Evolutionary conservation across 768 basidiomycete genomes (phyloP), one percentile per base, ranked within the genome.

Genomic region (Lactarius pseudohatsudake): DNA sequence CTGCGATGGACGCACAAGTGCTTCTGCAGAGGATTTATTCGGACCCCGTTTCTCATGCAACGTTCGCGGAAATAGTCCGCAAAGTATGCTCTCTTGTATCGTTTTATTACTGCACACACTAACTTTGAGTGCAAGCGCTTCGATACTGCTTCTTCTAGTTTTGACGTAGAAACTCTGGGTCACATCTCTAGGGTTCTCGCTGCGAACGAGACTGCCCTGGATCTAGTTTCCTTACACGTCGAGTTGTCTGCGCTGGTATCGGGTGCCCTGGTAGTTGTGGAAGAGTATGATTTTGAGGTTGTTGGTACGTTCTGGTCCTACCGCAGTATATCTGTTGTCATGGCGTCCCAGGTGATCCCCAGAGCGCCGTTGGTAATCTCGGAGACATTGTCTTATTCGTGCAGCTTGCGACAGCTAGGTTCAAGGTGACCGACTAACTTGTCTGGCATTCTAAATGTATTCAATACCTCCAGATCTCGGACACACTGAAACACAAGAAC

Each of bases 351-450:
- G 91, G 91, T 57, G 91, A 93, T 75, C 92, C 92, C 20, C 92
- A 92, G 75, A 89, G 87, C 20, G 91, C 91, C 5, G 84, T 92
- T 45, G 86, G 83, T 66, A 88, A 91, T 74, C 78, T 92, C 2
- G 92, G 92, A 3, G 84, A 91, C 68, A 82, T 93, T n/a, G 88
- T 92, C 18, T 72, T 93, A 43, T 91, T 93, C 72, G 75, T 85
- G 8, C 91, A 93, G 74, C 82, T 84, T 69, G 81, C 83, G 20
- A 75, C 89, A 40, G 80, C 81, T n/a, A 84, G 86, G 61, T 92
- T 85, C 72, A 84, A 87, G 73, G 91, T 85, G 61, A 70, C 81
- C 62, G 20, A 28, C 16, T 13, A 28, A 15, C 61, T 53, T 18
- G 5, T 63, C 22, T 60, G 22, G 9, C 10, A 40, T 43, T 16